Base-by-base conservation (phyloP, 306 rosid species). In the Acacia acuminata region DNA sequence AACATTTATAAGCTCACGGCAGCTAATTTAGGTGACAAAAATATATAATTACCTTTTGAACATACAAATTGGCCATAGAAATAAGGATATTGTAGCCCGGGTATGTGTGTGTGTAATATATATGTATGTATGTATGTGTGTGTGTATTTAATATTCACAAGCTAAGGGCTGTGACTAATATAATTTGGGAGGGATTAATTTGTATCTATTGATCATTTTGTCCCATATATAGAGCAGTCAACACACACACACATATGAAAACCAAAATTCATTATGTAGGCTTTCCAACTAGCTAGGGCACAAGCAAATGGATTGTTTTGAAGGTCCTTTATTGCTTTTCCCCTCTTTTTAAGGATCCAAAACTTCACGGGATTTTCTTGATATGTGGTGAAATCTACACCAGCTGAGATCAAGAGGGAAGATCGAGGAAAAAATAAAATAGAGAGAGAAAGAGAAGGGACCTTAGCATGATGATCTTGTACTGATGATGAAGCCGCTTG, bases 401-500 rank as follows among this genome's bases (percentile, higher is more conserved):
- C 25, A 70, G 30, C 15, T 13, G 48, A 44, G 38, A 40, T 40
- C 30, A 71, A 30, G 48, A 22, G 32, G 34, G 44, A 44, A 45
- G 55, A 45, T 51, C 0, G 14, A 5, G 10, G 58, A 48, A 48
- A 48, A 48, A 14, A 48, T 2, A 16, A 17, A 16, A 16, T 4
- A 45, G 53, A 48, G 3, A 60, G 20, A 43, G 13, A 42, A 30
- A 60, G 42, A 71, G 79, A 55, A 58, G 27, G 45, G 61, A 85
- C 88, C 88, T 82, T 75, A 69, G 67, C 66, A 34, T 68, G 75
- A 79, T 27, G 65, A 79, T 78, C 66, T 48, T 73, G 83, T 32
- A 14, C 84, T 56, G 76, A 27, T 40, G 76, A 40, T 51, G 76
- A 38, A 86, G 69, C 79, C 44, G 65, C 73, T 50, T 63, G 56